These are phyloP conservation scores for Ambrosiella beaveri DNA, from an alignment of 2,329 filamentous ascomycete genomes.

Conservation along the genomic window DNA sequence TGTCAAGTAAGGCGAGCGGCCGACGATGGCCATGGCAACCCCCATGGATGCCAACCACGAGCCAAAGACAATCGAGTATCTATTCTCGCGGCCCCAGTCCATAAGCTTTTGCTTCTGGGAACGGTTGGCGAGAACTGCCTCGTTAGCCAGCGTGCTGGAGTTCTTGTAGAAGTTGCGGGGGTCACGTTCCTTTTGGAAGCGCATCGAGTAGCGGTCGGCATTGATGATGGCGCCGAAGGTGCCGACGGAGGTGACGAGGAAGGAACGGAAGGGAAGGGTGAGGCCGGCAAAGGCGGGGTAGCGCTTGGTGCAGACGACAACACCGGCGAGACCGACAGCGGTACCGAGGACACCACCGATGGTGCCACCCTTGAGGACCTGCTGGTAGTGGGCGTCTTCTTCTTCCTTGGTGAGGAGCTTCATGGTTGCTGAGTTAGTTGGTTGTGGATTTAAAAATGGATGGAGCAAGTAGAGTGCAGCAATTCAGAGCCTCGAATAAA, in stretches of 20 bases:
- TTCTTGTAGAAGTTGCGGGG: constrained; percentile 50
- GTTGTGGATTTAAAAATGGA: background rate
- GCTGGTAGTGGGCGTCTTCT: constrained; percentile 67
- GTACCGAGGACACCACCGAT: constrained; percentile 56
- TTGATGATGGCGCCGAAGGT: constrained; percentile 81
- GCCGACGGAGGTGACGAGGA: constrained; percentile 64
- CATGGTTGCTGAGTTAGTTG: constrained; percentile 36
- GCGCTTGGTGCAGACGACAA: constrained; percentile 49
- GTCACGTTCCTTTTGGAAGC: constrained; percentile 54
- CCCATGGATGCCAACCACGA: constrained; percentile 73
- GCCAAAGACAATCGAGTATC: constrained; percentile 70
- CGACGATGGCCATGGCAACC: constrained; percentile 55
- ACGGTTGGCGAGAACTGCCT: constrained; percentile 39
- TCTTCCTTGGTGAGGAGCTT: constrained; percentile 93
- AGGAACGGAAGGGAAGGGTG: constrained; percentile 77
- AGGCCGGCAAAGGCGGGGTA: constrained; percentile 65
- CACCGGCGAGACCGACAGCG: constrained; percentile 46
- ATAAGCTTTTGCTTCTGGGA: constrained; percentile 41
- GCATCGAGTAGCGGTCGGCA: constrained; percentile 52
- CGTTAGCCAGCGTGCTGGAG: constrained; percentile 36
- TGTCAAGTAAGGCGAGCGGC: constrained; percentile 57
- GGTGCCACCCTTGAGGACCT: constrained; percentile 63
- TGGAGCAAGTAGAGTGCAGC: background rate
- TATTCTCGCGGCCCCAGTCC: constrained; percentile 61
- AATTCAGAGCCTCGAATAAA: background rate